These are phyloP conservation scores for Leccinum griseonigrum DNA, from an alignment of 1,284 basidiomycete genomes.

Conservation along the genomic window DNA sequence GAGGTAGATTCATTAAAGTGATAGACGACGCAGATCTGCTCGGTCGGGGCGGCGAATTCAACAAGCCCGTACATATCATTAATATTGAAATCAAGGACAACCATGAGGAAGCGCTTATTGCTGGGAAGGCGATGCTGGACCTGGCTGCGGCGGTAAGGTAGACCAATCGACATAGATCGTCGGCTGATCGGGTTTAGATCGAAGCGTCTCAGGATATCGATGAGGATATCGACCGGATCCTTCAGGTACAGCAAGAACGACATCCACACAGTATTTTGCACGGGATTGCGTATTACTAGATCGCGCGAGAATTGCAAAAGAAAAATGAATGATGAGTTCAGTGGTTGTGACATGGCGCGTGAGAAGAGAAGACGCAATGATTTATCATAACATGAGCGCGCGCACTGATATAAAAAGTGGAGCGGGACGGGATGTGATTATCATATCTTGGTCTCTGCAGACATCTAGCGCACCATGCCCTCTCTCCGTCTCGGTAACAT, in stretches of 20 bases:
- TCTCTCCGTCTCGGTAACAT: constrained; percentile 72
- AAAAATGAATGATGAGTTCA: neutral
- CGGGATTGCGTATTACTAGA: constrained; percentile 84
- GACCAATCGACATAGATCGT: constrained; percentile 6
- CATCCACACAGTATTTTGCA: constrained; percentile 94
- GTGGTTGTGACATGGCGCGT: constrained; percentile 27
- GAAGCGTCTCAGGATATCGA: constrained; percentile 87
- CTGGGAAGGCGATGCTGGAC: constrained; percentile 93
- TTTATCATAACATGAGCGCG: constrained; percentile 21
- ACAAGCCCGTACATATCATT: constrained; percentile 93
- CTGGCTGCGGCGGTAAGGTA: constrained; percentile 81
- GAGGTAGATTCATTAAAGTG: constrained; percentile 10
- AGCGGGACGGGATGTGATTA: constrained; percentile 1
- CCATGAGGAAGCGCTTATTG: constrained; percentile 96
- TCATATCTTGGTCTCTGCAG: constrained; percentile 6
- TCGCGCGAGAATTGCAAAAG: constrained; percentile 27
- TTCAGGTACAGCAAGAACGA: constrained; percentile 80
- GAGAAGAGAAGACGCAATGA: constrained; percentile 49
- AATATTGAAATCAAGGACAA: constrained; percentile 99
- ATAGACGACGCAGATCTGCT: constrained; percentile 69
- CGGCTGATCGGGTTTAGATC: constrained; percentile 54
- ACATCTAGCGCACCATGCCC: constrained; percentile 30
- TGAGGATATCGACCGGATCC: constrained; percentile 85
- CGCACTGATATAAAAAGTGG: constrained; percentile 20
- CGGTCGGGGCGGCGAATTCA: constrained; percentile 86